Percentiles rank a stretch among this genome's conserved stretches.
These are phyloP conservation scores for Aspergillus intermedius DNA, from an alignment of 2,329 filamentous ascomycete species.

Conservation along the genomic window DNA sequence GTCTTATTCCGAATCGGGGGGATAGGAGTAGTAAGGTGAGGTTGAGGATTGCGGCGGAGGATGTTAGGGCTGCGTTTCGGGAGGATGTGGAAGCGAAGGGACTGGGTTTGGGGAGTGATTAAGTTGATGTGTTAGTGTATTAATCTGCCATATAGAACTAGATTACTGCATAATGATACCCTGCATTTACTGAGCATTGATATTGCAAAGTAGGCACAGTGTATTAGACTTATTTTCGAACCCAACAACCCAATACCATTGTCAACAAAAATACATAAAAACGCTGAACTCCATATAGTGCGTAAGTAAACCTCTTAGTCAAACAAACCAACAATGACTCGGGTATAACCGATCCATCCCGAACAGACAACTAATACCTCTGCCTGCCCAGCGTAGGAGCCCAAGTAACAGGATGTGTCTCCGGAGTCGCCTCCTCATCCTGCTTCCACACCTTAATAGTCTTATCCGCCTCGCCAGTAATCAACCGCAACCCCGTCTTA, in stretches of 20 bases:
- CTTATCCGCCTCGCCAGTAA: slow-evolving; percentile 94
- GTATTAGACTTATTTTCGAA: slow-evolving; percentile 4
- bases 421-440: slow-evolving; percentile 82
- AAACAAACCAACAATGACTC: slow-evolving; percentile 15
- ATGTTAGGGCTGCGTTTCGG: slow-evolving; percentile 78
- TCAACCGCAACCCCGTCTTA: slow-evolving; percentile 76
- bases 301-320: slow-evolving; percentile 13
- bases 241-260: slow-evolving; percentile 3
- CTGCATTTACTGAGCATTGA: neutral
- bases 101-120: slow-evolving; percentile 55
- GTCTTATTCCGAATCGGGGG: slow-evolving; percentile 55
- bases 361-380: slow-evolving; percentile 54
- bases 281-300: slow-evolving; percentile 29
- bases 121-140: neutral
- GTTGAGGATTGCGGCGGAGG: slow-evolving; percentile 80
- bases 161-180: neutral
- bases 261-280: slow-evolving; percentile 6
- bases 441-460: slow-evolving; percentile 98
- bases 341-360: slow-evolving; percentile 7
- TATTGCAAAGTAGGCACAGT: slow-evolving; percentile 9
- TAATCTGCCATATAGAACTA: neutral
- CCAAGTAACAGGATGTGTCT: slow-evolving; percentile 90
- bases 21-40: slow-evolving; percentile 84
- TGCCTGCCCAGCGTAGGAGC: slow-evolving; percentile 70
- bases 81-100: slow-evolving; percentile 83